Percentiles rank a stretch among this genome's conserved stretches.
phyloP scores from a whole-genome alignment of 495 filamentous ascomycete species.

The Apodospora peruviana region DNA sequence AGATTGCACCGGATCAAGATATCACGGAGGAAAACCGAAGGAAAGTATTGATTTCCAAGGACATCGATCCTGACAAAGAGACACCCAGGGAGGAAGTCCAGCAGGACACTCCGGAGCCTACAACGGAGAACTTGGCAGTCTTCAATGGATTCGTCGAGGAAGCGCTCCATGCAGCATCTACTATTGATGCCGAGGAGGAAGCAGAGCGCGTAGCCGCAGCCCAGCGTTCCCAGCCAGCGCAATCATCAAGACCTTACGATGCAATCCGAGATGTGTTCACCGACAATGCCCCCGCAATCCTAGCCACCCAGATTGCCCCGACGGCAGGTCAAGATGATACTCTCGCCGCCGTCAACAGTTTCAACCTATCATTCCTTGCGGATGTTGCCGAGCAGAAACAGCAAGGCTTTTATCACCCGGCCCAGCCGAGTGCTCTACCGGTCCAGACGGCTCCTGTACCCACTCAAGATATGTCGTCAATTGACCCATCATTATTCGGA shows the following conservation, averaged over 20 bases:
- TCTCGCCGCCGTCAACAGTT: slow-evolving; percentile 11
- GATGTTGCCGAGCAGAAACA: slow-evolving; percentile 16
- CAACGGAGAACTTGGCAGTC: background rate
- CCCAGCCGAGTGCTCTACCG: background rate
- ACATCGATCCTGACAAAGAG: slow-evolving; percentile 20
- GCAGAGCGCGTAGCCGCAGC: slow-evolving; percentile 10
- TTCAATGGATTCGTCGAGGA: slow-evolving; percentile 20
- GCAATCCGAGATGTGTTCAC: slow-evolving; percentile 44
- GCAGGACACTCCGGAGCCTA: slow-evolving; percentile 1
- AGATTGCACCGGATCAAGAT: slow-evolving; percentile 28
- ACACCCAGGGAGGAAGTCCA: slow-evolving; percentile 2
- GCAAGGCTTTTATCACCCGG: background rate
- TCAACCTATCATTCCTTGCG: slow-evolving; percentile 27
- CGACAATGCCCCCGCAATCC: slow-evolving; percentile 18
- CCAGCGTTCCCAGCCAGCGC: slow-evolving; percentile 7
- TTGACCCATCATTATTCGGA: background rate
- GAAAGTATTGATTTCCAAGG: slow-evolving; percentile 13
- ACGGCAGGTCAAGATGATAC: slow-evolving; percentile 3
- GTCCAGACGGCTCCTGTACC: background rate
- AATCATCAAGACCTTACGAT: slow-evolving; percentile 39
- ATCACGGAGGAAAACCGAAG: slow-evolving; percentile 25
- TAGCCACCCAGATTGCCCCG: slow-evolving; percentile 5
- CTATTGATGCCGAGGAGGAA: slow-evolving; percentile 20
- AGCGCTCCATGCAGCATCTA: slow-evolving; percentile 13
- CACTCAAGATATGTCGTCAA: background rate